Conservation (phyloP, 306 rosid genomes). For the Medicago ruthenica region DNA sequence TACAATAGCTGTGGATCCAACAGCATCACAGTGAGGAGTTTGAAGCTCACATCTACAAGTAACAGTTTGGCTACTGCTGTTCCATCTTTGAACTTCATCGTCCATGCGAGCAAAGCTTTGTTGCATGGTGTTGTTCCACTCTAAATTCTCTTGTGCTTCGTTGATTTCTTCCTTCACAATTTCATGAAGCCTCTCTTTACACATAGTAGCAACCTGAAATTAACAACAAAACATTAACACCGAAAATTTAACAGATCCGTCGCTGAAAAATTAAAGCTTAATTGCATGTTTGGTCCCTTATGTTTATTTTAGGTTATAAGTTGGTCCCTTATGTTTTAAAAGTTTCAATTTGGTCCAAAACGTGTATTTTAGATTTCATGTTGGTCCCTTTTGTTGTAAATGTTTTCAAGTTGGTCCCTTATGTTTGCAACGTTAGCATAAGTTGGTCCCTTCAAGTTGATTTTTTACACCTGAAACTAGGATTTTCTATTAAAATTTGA, state of each 20-base stretch:
- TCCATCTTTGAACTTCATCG: slow-evolving; percentile 48
- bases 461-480: too few relatives aligned
- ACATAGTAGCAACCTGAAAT: slow-evolving; percentile 48
- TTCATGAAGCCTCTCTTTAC: slow-evolving; percentile 48
- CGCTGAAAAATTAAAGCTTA: too few relatives aligned
- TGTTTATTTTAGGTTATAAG: too few relatives aligned
- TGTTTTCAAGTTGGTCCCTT: too few relatives aligned
- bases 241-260: neutral
- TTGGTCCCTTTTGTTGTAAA: too few relatives aligned
- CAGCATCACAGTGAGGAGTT: slow-evolving; percentile 84
- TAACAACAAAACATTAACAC: neutral
- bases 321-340: too few relatives aligned
- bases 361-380: too few relatives aligned
- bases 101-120: slow-evolving; percentile 52
- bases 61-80: slow-evolving; percentile 21
- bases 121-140: slow-evolving; percentile 42
- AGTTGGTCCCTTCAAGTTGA: too few relatives aligned
- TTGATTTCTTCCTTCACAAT: slow-evolving; percentile 44
- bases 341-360: too few relatives aligned
- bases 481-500: too few relatives aligned
- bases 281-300: too few relatives aligned
- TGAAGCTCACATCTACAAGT: slow-evolving; percentile 59
- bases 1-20: slow-evolving; percentile 88
- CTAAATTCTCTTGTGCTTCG: neutral
- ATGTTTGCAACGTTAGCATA: too few relatives aligned